Conservation (phyloP, 352 stramenopile species). For the Phytophthora brassicae region DNA sequence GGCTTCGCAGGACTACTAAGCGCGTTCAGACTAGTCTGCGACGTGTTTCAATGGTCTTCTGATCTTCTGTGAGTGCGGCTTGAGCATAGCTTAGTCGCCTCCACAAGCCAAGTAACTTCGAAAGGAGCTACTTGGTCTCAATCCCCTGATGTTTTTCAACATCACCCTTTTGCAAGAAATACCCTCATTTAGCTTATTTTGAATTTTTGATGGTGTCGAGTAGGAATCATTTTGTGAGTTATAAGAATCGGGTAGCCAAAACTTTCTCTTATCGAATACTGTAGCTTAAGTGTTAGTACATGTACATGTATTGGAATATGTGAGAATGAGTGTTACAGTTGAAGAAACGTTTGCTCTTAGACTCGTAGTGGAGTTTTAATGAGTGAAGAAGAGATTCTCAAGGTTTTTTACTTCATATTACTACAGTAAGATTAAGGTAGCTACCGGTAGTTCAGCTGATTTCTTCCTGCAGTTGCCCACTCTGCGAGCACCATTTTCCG, state of each 20-base stretch:
- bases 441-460: background rate
- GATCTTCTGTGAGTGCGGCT: conserved; percentile 89
- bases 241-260: no score
- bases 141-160: conserved; percentile 46
- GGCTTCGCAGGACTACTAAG: conserved; percentile 63
- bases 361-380: no score
- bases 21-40: conserved; percentile 86
- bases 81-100: conserved; percentile 4
- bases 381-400: no score
- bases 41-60: conserved; percentile 83
- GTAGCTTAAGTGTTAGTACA: no score
- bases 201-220: no score
- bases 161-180: conserved; percentile 42
- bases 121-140: conserved; percentile 16
- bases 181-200: conserved; percentile 1
- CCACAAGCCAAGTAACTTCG: conserved; percentile 57
- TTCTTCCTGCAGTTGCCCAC: conserved; percentile 25
- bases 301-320: no score
- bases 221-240: no score
- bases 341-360: no score
- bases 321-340: no score
- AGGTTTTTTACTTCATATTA: no score
- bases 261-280: no score
- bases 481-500: conserved; percentile 38
- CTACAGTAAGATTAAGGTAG: no score